A percentile compares a stretch with the other conserved stretches of the same genome.
Evolutionary conservation across 2,329 filamentous ascomycete species (phyloP).

Genomic region (Calonectria pseudoturangicola): DNA sequence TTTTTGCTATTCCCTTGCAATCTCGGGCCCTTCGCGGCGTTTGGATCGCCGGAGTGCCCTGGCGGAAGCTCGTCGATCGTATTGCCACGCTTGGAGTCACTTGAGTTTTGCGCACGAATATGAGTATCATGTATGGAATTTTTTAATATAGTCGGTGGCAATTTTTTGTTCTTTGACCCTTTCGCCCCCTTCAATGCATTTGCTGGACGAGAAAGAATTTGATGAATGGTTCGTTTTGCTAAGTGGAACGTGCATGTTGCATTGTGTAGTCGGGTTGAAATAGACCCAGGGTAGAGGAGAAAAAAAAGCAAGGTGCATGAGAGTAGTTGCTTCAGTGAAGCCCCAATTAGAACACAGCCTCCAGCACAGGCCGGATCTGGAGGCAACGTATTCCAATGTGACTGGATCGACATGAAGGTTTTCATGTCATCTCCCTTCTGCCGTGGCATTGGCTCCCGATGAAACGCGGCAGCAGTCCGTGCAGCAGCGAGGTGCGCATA

Average conservation of each 20-base stretch:
- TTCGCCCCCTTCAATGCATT: not conserved
- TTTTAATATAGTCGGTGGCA: not conserved
- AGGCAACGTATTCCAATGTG: constrained; percentile 46
- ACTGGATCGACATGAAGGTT: constrained; percentile 39
- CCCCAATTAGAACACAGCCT: constrained; percentile 37
- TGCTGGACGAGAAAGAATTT: not conserved
- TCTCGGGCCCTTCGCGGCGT: not conserved
- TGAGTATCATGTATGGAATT: constrained; percentile 11
- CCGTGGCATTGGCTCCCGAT: constrained; percentile 46
- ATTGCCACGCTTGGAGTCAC: constrained; percentile 18
- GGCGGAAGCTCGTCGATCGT: constrained; percentile 34
- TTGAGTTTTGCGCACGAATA: constrained; percentile 19
- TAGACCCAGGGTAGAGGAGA: too few relatives aligned
- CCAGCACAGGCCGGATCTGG: constrained; percentile 35
- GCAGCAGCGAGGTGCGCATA: not conserved
- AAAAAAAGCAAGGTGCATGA: not conserved
- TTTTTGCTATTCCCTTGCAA: constrained; percentile 7
- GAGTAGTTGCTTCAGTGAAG: constrained; percentile 29
- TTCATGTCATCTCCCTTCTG: constrained; percentile 36
- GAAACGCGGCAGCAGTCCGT: constrained; percentile 46
- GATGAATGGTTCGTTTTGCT: not conserved
- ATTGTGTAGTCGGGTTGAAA: not conserved
- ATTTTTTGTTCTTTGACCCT: constrained; percentile 16
- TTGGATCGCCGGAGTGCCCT: constrained; percentile 31
- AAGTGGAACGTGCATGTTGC: not conserved